These are phyloP conservation scores for Cutaneotrichosporon sp. DNA, from an alignment of 1,284 basidiomycete genomes.

Conservation along the genomic window DNA sequence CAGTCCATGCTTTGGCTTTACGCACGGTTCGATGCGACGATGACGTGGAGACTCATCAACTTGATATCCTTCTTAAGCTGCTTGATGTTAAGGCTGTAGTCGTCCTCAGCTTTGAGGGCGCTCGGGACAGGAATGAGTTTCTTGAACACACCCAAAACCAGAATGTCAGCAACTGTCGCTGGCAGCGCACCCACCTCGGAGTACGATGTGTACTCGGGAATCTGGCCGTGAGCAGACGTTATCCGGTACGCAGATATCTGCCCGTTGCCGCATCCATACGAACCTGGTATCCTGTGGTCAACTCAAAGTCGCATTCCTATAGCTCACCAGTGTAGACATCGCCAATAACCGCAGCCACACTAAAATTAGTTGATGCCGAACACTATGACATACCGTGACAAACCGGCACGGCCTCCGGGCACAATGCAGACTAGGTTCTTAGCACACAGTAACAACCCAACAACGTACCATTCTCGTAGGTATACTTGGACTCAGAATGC, in stretches of 20 bases:
- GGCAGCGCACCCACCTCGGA: conserved; percentile 53
- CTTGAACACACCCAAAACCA: conserved; percentile 80
- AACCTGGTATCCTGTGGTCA: conserved; percentile 20
- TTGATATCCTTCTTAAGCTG: conserved; percentile 58
- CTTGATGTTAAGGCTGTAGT: conserved; percentile 68
- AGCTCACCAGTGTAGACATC: conserved; percentile 36
- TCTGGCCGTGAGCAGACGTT: conserved; percentile 12
- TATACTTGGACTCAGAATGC: conserved; percentile 75
- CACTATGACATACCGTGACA: conserved; percentile 82
- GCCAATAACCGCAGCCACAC: conserved; percentile 13
- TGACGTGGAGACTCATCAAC: conserved; percentile 74
- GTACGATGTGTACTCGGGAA: conserved; percentile 47
- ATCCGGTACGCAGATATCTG: conserved; percentile 38
- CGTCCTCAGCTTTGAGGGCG: conserved; percentile 48
- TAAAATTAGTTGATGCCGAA: conserved; percentile 45
- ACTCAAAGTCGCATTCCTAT: not conserved
- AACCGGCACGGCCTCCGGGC: conserved; percentile 80
- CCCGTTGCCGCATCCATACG: not conserved
- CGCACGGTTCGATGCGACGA: conserved; percentile 70
- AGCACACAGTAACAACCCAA: not conserved
- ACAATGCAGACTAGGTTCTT: conserved; percentile 45
- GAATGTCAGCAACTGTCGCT: conserved; percentile 35
- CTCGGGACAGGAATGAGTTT: conserved; percentile 84
- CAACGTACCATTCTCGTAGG: conserved; percentile 63
- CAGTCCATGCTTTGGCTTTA: not conserved